phyloP scores from a whole-genome alignment of 371 early-diverging fungal species.

The Mucor circinelloides region DNA sequence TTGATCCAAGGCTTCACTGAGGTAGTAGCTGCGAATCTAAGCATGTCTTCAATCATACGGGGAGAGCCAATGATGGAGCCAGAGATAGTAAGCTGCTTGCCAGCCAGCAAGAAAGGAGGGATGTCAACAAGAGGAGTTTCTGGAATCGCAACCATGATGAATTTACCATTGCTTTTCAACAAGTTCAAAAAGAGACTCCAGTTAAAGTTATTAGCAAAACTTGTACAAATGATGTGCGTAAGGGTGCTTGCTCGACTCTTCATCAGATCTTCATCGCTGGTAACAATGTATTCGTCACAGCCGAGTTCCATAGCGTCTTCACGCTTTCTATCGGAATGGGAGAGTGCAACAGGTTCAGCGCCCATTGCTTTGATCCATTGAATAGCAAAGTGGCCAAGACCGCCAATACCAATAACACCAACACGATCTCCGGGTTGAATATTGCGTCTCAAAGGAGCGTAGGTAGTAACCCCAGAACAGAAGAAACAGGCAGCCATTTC shows the following conservation, averaged over 20 bases:
- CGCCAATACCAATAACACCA: constrained; percentile 62
- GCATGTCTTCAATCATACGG: constrained; percentile 53
- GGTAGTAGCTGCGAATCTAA: constrained; percentile 66
- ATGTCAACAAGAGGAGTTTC: constrained; percentile 25
- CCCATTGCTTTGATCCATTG: constrained; percentile 65
- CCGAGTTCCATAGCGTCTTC: constrained; percentile 54
- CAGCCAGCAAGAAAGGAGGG: not conserved
- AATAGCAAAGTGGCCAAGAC: constrained; percentile 71
- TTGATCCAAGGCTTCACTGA: constrained; percentile 64
- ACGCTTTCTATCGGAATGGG: constrained; percentile 32
- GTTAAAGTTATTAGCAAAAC: not conserved
- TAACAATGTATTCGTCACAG: constrained; percentile 99
- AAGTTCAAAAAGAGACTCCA: constrained; percentile 33
- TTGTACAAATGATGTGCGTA: not conserved
- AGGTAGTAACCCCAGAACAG: constrained; percentile 65
- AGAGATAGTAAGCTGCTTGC: constrained; percentile 45
- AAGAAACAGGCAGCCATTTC: constrained; percentile 55
- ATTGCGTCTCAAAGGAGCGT: constrained; percentile 56
- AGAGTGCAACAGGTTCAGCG: constrained; percentile 59
- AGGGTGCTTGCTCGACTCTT: not conserved
- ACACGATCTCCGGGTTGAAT: constrained; percentile 49
- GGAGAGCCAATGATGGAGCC: constrained; percentile 69
- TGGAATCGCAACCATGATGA: constrained; percentile 62
- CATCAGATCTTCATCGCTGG: constrained; percentile 99
- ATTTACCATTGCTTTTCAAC: constrained; percentile 49